Conservation (phyloP, 371 early-diverging fungal genomes). For the Rhizomucor pusillus region DNA sequence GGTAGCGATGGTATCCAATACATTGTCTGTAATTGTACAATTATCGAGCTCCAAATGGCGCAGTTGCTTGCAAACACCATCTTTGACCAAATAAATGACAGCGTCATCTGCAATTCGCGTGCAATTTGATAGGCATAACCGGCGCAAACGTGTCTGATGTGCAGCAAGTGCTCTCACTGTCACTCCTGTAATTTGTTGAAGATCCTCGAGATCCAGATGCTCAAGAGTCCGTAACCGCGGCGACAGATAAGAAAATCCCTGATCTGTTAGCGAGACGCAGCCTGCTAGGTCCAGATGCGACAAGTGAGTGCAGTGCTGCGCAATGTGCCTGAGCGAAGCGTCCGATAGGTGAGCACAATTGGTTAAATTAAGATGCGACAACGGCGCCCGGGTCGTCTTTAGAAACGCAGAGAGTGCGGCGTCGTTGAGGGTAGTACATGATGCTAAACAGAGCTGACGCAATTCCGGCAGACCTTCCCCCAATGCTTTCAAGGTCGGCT, state of each 20-base stretch:
- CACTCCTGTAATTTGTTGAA: conserved; percentile 42
- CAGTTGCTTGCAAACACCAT: conserved; percentile 28
- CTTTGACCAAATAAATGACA: conserved; percentile 27
- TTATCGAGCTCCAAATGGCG: conserved; percentile 40
- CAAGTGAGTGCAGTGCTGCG: conserved; percentile 27
- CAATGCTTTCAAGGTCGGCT: conserved; percentile 34
- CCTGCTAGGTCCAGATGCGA: conserved; percentile 53
- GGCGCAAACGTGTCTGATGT: conserved; percentile 29
- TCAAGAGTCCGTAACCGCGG: conserved; percentile 37
- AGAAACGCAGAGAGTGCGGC: conserved; percentile 34
- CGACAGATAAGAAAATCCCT: conserved; percentile 42
- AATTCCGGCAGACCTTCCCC: conserved; percentile 38
- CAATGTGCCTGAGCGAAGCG: conserved; percentile 34
- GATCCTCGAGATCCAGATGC: conserved; percentile 55
- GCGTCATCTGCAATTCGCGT: conserved; percentile 48
- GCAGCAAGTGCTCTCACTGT: conserved; percentile 48
- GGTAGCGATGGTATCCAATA: conserved; percentile 25
- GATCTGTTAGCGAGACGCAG: conserved; percentile 47
- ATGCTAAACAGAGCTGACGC: conserved; percentile 44
- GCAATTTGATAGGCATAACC: conserved; percentile 54
- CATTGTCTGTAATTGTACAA: conserved; percentile 37
- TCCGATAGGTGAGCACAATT: conserved; percentile 47
- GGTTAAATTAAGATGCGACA: conserved; percentile 50
- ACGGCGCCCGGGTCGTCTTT: conserved; percentile 6
- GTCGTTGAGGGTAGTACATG: conserved; percentile 48